phyloP scores from a whole-genome alignment of 2,329 filamentous ascomycete genomes.

The Moelleriella libera region DNA sequence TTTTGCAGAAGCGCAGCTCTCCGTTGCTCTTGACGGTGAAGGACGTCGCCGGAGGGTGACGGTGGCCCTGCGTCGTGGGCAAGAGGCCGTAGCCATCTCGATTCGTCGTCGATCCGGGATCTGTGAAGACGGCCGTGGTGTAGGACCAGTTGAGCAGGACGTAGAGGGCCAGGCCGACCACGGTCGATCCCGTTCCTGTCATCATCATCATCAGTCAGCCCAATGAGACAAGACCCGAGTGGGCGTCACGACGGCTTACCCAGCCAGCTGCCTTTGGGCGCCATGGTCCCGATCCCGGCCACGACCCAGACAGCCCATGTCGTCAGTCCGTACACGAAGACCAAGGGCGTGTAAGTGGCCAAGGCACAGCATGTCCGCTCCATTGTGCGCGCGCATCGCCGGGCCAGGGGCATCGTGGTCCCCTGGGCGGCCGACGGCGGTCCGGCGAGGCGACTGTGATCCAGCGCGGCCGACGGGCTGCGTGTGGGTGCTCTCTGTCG shows the following conservation, averaged over 20 bases:
- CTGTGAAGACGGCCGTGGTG: conserved; percentile 83
- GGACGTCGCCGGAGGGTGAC: conserved; percentile 44
- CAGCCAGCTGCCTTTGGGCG: conserved; percentile 38
- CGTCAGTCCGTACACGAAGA: conserved; percentile 80
- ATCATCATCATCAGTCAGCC: too few species aligned
- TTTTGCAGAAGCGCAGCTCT: conserved; percentile 85
- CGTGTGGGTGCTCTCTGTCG: background rate
- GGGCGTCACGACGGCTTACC: conserved; percentile 22
- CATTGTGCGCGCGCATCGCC: conserved; percentile 51
- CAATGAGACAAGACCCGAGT: background rate
- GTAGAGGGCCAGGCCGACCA: conserved; percentile 58
- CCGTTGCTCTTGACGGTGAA: conserved; percentile 91
- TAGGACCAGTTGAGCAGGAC: conserved; percentile 76
- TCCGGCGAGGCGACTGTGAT: conserved; percentile 6
- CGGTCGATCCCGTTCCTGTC: conserved; percentile 39
- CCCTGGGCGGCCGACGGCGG: conserved; percentile 4
- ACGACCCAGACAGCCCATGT: conserved; percentile 90
- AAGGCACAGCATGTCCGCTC: conserved; percentile 76
- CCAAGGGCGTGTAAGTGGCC: conserved; percentile 72
- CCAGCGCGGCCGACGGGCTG: conserved; percentile 3
- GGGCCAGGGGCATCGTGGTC: conserved; percentile 27
- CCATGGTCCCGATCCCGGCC: conserved; percentile 51
- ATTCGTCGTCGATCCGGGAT: conserved; percentile 60
- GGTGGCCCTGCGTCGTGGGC: conserved; percentile 48
- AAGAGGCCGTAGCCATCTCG: conserved; percentile 63